A percentile compares a stretch with the other conserved stretches of the same genome.
phyloP scores from a whole-genome alignment of 2,329 filamentous ascomycete species.

The Aaosphaeria pasadenensis region DNA sequence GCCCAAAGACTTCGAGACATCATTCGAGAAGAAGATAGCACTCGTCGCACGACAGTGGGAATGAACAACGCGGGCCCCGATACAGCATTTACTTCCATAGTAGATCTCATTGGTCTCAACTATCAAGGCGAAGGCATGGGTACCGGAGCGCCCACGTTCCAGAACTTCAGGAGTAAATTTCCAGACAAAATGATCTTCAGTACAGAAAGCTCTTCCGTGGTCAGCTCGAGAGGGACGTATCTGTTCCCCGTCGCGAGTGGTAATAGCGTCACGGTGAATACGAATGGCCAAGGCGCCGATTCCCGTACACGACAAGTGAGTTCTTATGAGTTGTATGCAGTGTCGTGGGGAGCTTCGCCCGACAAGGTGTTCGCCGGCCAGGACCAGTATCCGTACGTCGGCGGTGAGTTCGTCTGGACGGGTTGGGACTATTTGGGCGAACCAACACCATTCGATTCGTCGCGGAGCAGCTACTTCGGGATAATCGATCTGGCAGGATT shows the following conservation, averaged over 20 bases:
- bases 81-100: constrained; percentile 36
- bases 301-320: constrained; percentile 39
- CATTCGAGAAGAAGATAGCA: constrained; percentile 47
- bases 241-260: constrained; percentile 50
- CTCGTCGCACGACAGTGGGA: constrained; percentile 43
- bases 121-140: constrained; percentile 55
- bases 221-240: constrained; percentile 53
- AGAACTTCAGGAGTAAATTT: constrained; percentile 44
- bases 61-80: constrained; percentile 48
- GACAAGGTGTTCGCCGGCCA: constrained; percentile 54
- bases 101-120: constrained; percentile 54
- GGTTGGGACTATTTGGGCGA: constrained; percentile 53
- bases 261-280: constrained; percentile 38
- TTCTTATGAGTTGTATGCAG: constrained; percentile 53
- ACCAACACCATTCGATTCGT: constrained; percentile 27
- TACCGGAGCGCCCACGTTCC: constrained; percentile 34
- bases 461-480: constrained; percentile 54
- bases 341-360: constrained; percentile 47
- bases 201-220: constrained; percentile 36
- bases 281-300: constrained; percentile 34
- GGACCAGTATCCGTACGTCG: constrained; percentile 49
- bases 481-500: constrained; percentile 59
- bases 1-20: constrained; percentile 42
- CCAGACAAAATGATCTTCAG: constrained; percentile 46
- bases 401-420: constrained; percentile 55